These are phyloP conservation scores for Casaregolazyma lundiana DNA, from an alignment of 1,139 yeast species.

Conservation along the genomic window DNA sequence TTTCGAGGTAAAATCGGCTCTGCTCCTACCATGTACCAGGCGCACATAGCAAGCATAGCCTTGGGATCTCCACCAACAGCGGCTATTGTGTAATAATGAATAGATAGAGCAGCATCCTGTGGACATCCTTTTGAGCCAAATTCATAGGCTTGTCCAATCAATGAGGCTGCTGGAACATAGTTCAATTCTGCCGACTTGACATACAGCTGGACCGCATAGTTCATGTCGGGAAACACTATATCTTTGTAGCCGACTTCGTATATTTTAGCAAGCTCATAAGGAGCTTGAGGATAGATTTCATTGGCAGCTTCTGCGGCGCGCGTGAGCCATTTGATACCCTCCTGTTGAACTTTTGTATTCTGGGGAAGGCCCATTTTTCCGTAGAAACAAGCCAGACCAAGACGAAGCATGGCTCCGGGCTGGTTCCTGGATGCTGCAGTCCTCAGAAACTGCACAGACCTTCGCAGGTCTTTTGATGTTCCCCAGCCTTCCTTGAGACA, in stretches of 20 bases:
- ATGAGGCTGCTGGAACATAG: constrained; percentile 72
- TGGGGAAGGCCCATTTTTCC: constrained; percentile 77
- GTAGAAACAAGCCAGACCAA: constrained; percentile 81
- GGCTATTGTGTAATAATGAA: constrained; percentile 89
- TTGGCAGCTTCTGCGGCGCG: constrained; percentile 83
- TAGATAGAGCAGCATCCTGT: constrained; percentile 77
- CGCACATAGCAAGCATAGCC: constrained; percentile 91
- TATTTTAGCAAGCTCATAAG: constrained; percentile 84
- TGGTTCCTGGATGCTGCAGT: constrained; percentile 90
- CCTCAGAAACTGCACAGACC: constrained; percentile 76
- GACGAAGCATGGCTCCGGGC: constrained; percentile 91
- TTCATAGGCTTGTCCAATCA: constrained; percentile 81
- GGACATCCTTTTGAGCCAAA: constrained; percentile 71
- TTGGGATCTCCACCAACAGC: constrained; percentile 84
- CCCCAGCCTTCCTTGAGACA: constrained; percentile 95
- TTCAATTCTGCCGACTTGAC: constrained; percentile 89
- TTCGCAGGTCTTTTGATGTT: constrained; percentile 79
- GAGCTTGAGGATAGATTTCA: constrained; percentile 85
- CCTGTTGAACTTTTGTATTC: constrained; percentile 65
- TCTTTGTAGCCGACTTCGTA: constrained; percentile 82
- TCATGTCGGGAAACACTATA: constrained; percentile 74
- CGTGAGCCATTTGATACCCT: constrained; percentile 89
- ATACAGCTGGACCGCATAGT: constrained; percentile 81
- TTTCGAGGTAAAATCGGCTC: constrained; percentile 76
- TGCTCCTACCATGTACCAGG: constrained; percentile 93